Evolutionary conservation across 768 basidiomycete species (phyloP).

Genomic region (Termitomyces eurrhizus): DNA sequence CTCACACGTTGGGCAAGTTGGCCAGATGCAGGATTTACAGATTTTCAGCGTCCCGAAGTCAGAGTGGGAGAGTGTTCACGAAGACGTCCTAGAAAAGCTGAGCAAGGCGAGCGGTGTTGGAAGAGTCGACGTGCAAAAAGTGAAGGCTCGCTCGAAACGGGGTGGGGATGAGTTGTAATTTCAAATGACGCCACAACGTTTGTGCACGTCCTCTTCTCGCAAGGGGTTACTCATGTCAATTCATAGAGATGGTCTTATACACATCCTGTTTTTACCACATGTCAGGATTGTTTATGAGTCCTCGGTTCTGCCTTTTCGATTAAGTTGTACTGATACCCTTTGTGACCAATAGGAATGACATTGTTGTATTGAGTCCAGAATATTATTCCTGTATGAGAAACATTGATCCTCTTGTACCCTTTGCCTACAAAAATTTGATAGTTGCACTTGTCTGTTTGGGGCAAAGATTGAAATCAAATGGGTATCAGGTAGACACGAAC

Average conservation of each 20-base stretch:
- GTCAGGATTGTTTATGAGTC: background rate
- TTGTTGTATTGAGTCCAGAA: background rate
- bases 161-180: slow-evolving; percentile 23
- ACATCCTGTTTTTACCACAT: too few species aligned
- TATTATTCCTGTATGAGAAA: background rate
- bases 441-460: too few species aligned
- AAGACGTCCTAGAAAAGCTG: slow-evolving; percentile 21
- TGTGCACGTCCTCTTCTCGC: background rate
- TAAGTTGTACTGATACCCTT: background rate
- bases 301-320: background rate
- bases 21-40: slow-evolving; percentile 27
- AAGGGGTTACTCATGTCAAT: background rate
- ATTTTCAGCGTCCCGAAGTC: slow-evolving; percentile 26
- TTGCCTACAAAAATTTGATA: background rate
- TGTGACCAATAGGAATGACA: background rate
- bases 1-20: slow-evolving; percentile 28
- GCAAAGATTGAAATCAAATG: too few species aligned
- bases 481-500: too few species aligned
- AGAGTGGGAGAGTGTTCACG: slow-evolving; percentile 22
- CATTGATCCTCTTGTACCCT: background rate
- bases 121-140: slow-evolving; percentile 26
- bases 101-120: slow-evolving; percentile 19
- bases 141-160: slow-evolving; percentile 20
- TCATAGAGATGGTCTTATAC: background rate
- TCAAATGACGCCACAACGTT: slow-evolving; percentile 9